phyloP scores from a whole-genome alignment of 352 stramenopile genomes.

The Phytophthora sansomeana region DNA sequence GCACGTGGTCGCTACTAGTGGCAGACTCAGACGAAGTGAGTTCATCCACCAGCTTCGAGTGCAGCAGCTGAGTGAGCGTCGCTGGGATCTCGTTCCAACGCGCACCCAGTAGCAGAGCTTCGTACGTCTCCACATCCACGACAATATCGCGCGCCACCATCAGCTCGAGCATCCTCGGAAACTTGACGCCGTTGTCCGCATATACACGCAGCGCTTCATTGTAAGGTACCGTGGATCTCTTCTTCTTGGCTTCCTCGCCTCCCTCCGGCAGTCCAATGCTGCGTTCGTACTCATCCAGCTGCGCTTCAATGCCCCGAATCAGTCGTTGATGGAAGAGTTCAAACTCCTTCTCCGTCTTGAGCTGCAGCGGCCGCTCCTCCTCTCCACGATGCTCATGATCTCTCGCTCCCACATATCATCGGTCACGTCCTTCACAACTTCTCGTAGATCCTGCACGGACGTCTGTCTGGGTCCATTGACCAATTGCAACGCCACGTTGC shows the following conservation, averaged over 20 bases:
- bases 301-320: conserved; percentile 45
- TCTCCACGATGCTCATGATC: conserved; percentile 62
- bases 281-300: conserved; percentile 63
- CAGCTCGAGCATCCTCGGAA: conserved; percentile 61
- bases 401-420: conserved; percentile 55
- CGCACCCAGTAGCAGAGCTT: conserved; percentile 64
- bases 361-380: conserved; percentile 67
- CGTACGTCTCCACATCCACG: conserved; percentile 66
- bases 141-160: conserved; percentile 64
- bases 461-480: conserved; percentile 33
- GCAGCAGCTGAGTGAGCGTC: conserved; percentile 63
- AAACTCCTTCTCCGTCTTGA: conserved; percentile 63
- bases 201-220: conserved; percentile 73
- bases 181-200: conserved; percentile 61
- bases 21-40: conserved; percentile 25
- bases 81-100: conserved; percentile 74
- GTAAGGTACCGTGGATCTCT: conserved; percentile 51
- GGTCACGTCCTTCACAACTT: conserved; percentile 35
- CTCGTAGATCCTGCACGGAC: conserved; percentile 43
- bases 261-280: neutral
- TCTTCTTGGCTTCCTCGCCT: conserved; percentile 9
- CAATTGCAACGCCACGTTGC: conserved; percentile 62
- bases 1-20: conserved; percentile 47
- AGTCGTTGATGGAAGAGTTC: conserved; percentile 54
- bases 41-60: conserved; percentile 54